A percentile compares a stretch with the other conserved stretches of the same genome.
These are phyloP conservation scores for Colletotrichum godetiae DNA, from an alignment of 2,329 filamentous ascomycete genomes.

Conservation along the genomic window DNA sequence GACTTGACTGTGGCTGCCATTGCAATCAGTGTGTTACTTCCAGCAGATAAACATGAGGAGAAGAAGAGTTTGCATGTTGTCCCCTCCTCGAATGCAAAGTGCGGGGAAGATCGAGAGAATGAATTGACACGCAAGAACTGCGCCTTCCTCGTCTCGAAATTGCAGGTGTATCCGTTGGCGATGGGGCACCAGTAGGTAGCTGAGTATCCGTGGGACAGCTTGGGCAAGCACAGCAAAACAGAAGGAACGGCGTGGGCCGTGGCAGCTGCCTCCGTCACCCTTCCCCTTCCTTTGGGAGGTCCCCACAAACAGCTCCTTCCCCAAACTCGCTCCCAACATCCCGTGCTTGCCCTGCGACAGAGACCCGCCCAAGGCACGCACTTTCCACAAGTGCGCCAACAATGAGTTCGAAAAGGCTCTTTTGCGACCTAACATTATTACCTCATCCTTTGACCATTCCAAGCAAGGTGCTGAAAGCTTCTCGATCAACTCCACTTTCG, in stretches of 20 bases:
- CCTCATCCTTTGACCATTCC: background rate
- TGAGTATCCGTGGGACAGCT: background rate
- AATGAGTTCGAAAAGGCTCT: background rate
- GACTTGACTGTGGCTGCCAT: background rate
- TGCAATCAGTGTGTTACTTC: background rate
- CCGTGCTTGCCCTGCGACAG: background rate
- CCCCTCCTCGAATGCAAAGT: background rate
- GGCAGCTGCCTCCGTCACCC: background rate
- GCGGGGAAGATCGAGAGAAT: background rate
- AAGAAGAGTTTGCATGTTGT: background rate
- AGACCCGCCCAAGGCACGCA: constrained; percentile 16
- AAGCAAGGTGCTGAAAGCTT: constrained; percentile 3
- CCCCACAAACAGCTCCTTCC: constrained; percentile 5
- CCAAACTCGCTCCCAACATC: background rate
- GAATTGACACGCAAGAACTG: background rate
- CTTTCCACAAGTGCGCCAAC: background rate
- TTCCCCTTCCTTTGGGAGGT: constrained; percentile 5
- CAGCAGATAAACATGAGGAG: background rate
- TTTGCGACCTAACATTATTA: background rate
- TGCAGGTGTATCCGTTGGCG: background rate
- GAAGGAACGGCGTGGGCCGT: background rate
- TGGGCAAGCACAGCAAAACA: background rate
- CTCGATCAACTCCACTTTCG: constrained; percentile 18
- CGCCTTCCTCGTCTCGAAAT: background rate
- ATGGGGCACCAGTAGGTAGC: background rate